These are phyloP conservation scores for Spiromastix sp. DNA, from an alignment of 2,329 filamentous ascomycete species.

Conservation along the genomic window DNA sequence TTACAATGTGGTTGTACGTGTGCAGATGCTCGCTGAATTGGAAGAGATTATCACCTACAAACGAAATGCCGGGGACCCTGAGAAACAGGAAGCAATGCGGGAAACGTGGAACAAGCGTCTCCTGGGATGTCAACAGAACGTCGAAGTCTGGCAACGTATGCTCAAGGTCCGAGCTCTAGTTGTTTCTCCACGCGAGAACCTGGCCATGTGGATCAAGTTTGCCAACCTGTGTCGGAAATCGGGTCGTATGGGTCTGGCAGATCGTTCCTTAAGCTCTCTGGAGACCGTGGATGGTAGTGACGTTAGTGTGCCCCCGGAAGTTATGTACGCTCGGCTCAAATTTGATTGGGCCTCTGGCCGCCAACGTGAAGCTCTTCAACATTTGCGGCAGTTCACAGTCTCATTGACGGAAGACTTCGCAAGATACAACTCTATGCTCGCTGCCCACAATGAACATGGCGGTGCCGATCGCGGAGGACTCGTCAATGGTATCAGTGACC, in stretches of 20 bases:
- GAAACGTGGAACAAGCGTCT: conserved; percentile 92
- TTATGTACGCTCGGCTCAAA: conserved; percentile 94
- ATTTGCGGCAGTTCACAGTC: conserved; percentile 52
- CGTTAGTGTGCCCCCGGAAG: conserved; percentile 52
- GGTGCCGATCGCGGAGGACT: conserved; percentile 34
- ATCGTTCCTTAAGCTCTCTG: conserved; percentile 88
- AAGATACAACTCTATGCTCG: conserved; percentile 30
- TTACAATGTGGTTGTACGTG: conserved; percentile 93
- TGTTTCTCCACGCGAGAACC: conserved; percentile 82
- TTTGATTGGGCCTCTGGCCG: conserved; percentile 83
- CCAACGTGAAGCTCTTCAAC: conserved; percentile 52
- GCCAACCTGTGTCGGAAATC: conserved; percentile 97
- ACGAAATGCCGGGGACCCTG: conserved; percentile 66
- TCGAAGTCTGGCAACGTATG: conserved; percentile 98
- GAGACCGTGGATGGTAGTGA: conserved; percentile 52
- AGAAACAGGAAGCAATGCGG: conserved; percentile 83
- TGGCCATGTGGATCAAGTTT: conserved; percentile 99
- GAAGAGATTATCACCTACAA: conserved; percentile 99
- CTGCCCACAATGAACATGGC: conserved; percentile 27
- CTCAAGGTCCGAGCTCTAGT: conserved; percentile 88
- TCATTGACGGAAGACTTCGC: conserved; percentile 50
- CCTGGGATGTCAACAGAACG: conserved; percentile 90
- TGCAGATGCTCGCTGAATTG: conserved; percentile 97
- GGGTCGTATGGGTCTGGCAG: conserved; percentile 82
- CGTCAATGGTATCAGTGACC: conserved; percentile 37